These are phyloP conservation scores for Fraxinus latifolia DNA, from an alignment of 305 asterid genomes.

Conservation along the genomic window DNA sequence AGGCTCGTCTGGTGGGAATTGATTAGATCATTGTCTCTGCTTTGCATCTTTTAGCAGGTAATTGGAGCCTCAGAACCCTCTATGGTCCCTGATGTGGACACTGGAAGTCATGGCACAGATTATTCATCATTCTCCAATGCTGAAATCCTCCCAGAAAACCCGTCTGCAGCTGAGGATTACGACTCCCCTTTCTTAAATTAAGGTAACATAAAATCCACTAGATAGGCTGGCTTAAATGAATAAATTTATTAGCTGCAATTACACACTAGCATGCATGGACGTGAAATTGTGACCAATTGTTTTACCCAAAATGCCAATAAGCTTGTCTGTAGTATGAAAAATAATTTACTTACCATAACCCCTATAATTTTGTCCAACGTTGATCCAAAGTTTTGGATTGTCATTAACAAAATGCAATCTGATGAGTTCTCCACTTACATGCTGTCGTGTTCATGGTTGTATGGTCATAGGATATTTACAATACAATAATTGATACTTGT, in stretches of 20 bases:
- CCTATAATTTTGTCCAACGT: background rate
- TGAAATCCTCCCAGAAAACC: slow-evolving; percentile 21
- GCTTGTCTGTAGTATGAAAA: background rate
- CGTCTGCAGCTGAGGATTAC: slow-evolving; percentile 23
- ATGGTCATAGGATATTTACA: background rate
- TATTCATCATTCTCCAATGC: slow-evolving; percentile 16
- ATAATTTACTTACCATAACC: background rate
- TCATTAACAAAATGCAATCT: background rate
- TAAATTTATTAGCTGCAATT: background rate
- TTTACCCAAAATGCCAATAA: background rate
- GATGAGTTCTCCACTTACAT: background rate
- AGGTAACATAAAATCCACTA: slow-evolving; percentile 18
- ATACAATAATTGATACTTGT: background rate
- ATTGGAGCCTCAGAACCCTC: slow-evolving; percentile 18
- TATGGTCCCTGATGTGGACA: slow-evolving; percentile 19
- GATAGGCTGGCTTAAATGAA: background rate
- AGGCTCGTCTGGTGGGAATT: background rate
- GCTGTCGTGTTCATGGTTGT: background rate
- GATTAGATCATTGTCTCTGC: background rate
- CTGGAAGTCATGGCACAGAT: slow-evolving; percentile 24
- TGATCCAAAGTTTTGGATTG: background rate
- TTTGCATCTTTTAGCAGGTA: slow-evolving; percentile 22
- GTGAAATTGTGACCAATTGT: background rate
- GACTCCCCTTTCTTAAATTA: slow-evolving; percentile 19
- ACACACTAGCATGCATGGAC: background rate